These are phyloP conservation scores for Paramecium octaurelia DNA, from an alignment of 73 alveolate genomes.

Conservation along the genomic window DNA sequence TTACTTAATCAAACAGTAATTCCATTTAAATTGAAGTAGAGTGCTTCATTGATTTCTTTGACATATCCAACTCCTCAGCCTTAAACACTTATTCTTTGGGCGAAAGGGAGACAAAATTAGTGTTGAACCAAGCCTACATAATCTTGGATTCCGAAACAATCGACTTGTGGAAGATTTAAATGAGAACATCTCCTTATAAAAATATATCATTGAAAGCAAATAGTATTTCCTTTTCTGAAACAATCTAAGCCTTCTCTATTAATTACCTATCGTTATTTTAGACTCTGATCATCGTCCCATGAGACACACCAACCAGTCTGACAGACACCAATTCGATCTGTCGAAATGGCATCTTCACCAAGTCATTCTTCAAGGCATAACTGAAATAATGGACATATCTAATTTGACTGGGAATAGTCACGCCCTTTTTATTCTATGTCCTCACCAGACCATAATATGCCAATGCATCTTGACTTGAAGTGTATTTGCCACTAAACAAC, in stretches of 20 bases:
- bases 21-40: neutral
- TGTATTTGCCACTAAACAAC: constrained; percentile 75
- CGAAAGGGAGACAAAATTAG: constrained; percentile 30
- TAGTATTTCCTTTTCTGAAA: neutral
- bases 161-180: constrained; percentile 48
- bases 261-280: neutral
- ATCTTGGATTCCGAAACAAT: constrained; percentile 29
- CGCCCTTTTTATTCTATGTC: constrained; percentile 70
- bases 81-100: neutral
- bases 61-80: neutral
- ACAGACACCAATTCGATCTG: neutral
- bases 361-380: neutral
- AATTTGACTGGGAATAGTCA: constrained; percentile 58
- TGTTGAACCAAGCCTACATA: constrained; percentile 46
- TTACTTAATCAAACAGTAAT: neutral
- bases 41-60: neutral
- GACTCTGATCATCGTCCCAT: constrained; percentile 26
- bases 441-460: constrained; percentile 88
- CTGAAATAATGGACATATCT: constrained; percentile 59
- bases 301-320: constrained; percentile 39
- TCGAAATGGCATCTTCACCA: neutral
- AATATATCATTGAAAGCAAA: constrained; percentile 1
- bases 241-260: neutral
- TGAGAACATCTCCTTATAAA: constrained; percentile 44
- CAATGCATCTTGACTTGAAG: constrained; percentile 85